Evolutionary conservation across 2,329 filamentous ascomycete genomes (phyloP).

Genomic region (Trichoderma breve): DNA sequence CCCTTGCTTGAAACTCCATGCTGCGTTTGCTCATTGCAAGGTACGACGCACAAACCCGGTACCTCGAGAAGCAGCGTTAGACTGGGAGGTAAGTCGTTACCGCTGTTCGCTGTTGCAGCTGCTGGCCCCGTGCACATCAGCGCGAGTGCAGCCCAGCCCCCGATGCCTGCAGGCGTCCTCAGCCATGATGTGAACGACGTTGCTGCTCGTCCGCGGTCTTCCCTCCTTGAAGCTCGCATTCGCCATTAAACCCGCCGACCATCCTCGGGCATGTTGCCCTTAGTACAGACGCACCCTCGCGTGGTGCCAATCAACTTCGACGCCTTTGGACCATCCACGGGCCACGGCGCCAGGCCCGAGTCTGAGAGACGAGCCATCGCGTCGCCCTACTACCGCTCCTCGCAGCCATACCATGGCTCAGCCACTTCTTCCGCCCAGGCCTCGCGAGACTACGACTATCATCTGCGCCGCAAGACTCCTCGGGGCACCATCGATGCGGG

Average conservation of each 20-base stretch:
- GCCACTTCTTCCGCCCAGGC: slow-evolving; percentile 24
- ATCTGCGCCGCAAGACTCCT: slow-evolving; percentile 86
- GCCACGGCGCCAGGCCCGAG: slow-evolving; percentile 24
- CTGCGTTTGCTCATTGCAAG: slow-evolving; percentile 9
- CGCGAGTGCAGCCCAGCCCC: slow-evolving; percentile 29
- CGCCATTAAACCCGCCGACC: neutral
- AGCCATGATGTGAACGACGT: slow-evolving; percentile 43
- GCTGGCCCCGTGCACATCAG: slow-evolving; percentile 26
- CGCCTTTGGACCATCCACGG: slow-evolving; percentile 29
- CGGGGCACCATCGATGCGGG: slow-evolving; percentile 89
- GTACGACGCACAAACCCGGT: slow-evolving; percentile 12
- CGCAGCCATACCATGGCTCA: slow-evolving; percentile 28
- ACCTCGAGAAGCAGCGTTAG: slow-evolving; percentile 5
- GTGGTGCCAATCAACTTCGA: slow-evolving; percentile 47
- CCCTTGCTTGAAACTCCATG: slow-evolving; percentile 11
- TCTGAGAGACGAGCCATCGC: slow-evolving; percentile 30
- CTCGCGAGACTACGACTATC: slow-evolving; percentile 60
- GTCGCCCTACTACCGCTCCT: slow-evolving; percentile 29
- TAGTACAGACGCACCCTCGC: slow-evolving; percentile 51
- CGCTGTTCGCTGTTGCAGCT: slow-evolving; percentile 24
- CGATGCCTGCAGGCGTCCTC: slow-evolving; percentile 42
- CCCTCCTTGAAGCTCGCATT: slow-evolving; percentile 22
- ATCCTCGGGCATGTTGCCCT: slow-evolving; percentile 45
- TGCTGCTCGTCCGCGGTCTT: slow-evolving; percentile 26
- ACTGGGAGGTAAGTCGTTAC: slow-evolving; percentile 3